Evolutionary conservation across 257 asterid species (phyloP).

Genomic region (Nicotiana benthamiana): DNA sequence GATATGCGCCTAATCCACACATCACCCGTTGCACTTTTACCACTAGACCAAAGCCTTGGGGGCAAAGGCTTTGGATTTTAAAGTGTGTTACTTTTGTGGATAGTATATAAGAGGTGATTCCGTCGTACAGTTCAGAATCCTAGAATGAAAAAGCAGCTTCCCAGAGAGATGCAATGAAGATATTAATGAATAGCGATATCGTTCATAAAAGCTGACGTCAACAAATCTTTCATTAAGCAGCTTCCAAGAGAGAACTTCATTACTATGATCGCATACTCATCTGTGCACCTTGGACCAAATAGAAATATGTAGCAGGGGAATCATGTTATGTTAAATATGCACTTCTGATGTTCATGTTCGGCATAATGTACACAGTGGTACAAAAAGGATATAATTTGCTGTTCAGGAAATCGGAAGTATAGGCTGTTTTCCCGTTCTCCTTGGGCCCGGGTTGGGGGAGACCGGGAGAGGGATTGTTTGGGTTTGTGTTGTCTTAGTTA

Average conservation of each 20-base stretch:
- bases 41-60: no score
- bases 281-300: neutral
- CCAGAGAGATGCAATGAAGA: neutral
- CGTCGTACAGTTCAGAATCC: neutral
- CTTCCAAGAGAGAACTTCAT: neutral
- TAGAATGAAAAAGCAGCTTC: neutral
- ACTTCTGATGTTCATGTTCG: neutral
- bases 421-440: neutral
- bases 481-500: neutral
- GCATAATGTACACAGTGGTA: neutral
- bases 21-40: no score
- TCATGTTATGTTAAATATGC: neutral
- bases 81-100: neutral
- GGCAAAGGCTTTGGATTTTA: neutral
- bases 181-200: neutral
- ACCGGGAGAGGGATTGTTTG: neutral
- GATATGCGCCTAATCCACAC: no score
- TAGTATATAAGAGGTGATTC: neutral
- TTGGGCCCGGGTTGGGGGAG: neutral
- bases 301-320: neutral
- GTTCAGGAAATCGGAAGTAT: neutral
- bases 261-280: neutral
- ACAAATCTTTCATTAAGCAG: neutral
- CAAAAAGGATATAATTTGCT: neutral
- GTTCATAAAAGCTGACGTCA: neutral